Conservation (phyloP, 2,329 filamentous ascomycete species). For the Didymella glomerata region DNA sequence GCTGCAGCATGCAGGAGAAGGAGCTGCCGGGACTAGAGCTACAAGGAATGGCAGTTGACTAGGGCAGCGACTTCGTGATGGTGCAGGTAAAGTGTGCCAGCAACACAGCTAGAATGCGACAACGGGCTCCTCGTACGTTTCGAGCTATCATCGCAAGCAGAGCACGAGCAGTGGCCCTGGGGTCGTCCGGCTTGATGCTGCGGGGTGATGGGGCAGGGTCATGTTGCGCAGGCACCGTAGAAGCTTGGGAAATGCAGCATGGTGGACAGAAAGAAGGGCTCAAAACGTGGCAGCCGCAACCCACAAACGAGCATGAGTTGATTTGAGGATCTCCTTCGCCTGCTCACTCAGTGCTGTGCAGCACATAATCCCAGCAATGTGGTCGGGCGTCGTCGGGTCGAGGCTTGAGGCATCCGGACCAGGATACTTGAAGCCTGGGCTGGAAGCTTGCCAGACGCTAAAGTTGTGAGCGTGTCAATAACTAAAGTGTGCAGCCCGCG, state of each 20-base stretch:
- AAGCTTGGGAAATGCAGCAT: slow-evolving; percentile 14
- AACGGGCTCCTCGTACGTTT: slow-evolving; percentile 9
- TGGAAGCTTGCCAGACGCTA: slow-evolving; percentile 26
- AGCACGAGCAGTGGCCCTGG: slow-evolving; percentile 14
- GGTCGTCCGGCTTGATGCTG: slow-evolving; percentile 23
- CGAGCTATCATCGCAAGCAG: slow-evolving; percentile 4
- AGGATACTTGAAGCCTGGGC: slow-evolving; percentile 28
- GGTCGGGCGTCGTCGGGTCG: slow-evolving; percentile 47
- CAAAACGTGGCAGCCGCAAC: slow-evolving; percentile 43
- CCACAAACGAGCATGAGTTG: slow-evolving; percentile 26
- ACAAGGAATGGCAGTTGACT: slow-evolving; percentile 13
- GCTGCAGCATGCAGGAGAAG: slow-evolving; percentile 45
- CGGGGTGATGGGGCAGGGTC: slow-evolving; percentile 6
- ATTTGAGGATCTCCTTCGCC: slow-evolving; percentile 18
- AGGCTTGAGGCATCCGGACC: slow-evolving; percentile 37
- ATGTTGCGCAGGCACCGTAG: slow-evolving; percentile 13
- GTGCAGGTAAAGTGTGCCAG: slow-evolving; percentile 28
- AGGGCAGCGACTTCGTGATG: slow-evolving; percentile 30
- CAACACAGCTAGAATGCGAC: slow-evolving; percentile 7
- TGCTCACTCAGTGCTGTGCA: slow-evolving; percentile 28
- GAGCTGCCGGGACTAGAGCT: slow-evolving; percentile 30
- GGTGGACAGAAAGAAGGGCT: slow-evolving; percentile 11
- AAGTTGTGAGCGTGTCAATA: slow-evolving; percentile 34
- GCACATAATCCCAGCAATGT: slow-evolving; percentile 40
- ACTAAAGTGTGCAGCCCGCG: slow-evolving; percentile 39